These are phyloP conservation scores for Cladophialophora psammophila DNA, from an alignment of 2,329 filamentous ascomycete species.

Conservation along the genomic window DNA sequence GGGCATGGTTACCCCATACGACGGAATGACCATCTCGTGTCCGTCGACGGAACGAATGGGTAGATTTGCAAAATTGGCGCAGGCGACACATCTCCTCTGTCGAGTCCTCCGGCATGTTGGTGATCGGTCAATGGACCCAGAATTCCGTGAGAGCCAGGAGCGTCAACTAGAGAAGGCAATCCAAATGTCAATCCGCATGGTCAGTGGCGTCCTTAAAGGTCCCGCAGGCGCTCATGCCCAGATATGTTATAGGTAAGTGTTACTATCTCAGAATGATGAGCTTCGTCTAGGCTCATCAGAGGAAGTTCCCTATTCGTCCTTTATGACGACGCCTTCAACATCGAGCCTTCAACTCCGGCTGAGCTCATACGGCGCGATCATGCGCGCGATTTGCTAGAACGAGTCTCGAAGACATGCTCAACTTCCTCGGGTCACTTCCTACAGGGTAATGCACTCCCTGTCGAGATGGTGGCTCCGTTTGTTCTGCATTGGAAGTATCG, in stretches of 20 bases:
- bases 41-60: slow-evolving; percentile 12
- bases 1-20: background rate
- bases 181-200: slow-evolving; percentile 12
- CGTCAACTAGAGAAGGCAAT: slow-evolving; percentile 7
- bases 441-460: background rate
- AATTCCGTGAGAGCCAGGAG: slow-evolving; percentile 13
- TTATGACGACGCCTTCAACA: slow-evolving; percentile 2
- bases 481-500: slow-evolving; percentile 14
- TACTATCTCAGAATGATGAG: background rate
- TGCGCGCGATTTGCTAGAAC: slow-evolving; percentile 11
- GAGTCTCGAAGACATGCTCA: slow-evolving; percentile 8
- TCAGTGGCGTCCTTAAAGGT: slow-evolving; percentile 8
- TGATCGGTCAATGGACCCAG: slow-evolving; percentile 4
- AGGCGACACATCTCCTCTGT: slow-evolving; percentile 19
- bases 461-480: slow-evolving; percentile 6
- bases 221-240: slow-evolving; percentile 4
- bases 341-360: background rate
- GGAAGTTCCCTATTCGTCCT: slow-evolving; percentile 12
- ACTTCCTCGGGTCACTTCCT: background rate
- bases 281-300: background rate
- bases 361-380: slow-evolving; percentile 8
- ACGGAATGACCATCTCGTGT: slow-evolving; percentile 9
- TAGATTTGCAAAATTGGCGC: slow-evolving; percentile 10
- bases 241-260: slow-evolving; percentile 12
- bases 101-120: slow-evolving; percentile 8